These are phyloP conservation scores for Ganoderma lingzhi DNA, from an alignment of 1,284 basidiomycete species.

Conservation along the genomic window DNA sequence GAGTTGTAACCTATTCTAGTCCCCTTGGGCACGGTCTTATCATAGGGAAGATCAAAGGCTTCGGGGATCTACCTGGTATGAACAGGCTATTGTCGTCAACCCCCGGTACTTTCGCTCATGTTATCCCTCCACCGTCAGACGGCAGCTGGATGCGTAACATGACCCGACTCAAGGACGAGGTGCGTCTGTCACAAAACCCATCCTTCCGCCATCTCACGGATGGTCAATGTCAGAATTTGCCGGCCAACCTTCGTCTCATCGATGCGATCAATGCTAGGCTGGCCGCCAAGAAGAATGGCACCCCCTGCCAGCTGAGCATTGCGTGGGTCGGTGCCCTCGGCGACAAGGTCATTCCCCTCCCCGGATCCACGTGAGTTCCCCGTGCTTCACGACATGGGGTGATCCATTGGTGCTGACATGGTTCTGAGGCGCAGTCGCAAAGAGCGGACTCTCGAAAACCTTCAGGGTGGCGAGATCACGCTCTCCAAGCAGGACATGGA, in stretches of 20 bases:
- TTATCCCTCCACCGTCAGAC: not conserved
- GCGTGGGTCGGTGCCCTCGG: conserved; percentile 64
- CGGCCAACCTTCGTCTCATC: conserved; percentile 15
- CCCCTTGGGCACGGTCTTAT: conserved; percentile 67
- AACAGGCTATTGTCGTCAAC: not conserved
- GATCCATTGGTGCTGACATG: not conserved
- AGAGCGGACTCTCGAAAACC: conserved; percentile 55
- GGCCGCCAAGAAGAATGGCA: conserved; percentile 56
- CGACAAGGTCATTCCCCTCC: conserved; percentile 59
- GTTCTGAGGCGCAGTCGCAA: conserved; percentile 32
- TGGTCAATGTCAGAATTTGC: conserved; percentile 13
- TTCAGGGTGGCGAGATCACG: conserved; percentile 50
- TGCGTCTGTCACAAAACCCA: not conserved
- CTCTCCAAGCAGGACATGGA: conserved; percentile 49
- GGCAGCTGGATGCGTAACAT: not conserved
- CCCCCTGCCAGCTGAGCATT: conserved; percentile 65
- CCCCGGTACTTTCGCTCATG: not conserved
- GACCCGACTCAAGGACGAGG: conserved; percentile 22
- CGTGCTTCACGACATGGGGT: not conserved
- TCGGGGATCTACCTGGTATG: conserved; percentile 51
- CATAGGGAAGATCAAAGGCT: conserved; percentile 54
- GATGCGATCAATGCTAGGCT: conserved; percentile 35
- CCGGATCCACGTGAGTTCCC: conserved; percentile 54
- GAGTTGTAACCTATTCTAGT: conserved; percentile 27
- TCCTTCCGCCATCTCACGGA: not conserved